Evolutionary conservation across 306 rosid species (phyloP), one percentile per base, ranked within the genome.

Genomic region (Sicyos edulis): DNA sequence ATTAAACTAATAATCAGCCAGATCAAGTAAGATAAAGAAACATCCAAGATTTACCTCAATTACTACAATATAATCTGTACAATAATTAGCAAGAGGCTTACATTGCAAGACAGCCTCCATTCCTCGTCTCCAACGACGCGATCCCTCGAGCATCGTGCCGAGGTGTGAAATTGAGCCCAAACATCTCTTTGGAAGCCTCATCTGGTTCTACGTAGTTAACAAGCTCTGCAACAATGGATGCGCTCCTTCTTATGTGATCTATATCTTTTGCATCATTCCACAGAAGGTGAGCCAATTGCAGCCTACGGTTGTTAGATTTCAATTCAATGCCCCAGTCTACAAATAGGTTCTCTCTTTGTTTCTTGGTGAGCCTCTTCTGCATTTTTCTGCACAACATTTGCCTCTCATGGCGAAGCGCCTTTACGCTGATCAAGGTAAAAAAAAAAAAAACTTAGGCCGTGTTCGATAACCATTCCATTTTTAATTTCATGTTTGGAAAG

Each of bases 81-180:
- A 45, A 21, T 5, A 15, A 68, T 68, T 68, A 68, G 73, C 24
- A 1, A 50, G 57, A 50, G n/a, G 22, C 42, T 68, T 50, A 68
- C 73, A 22, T 50, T 24, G 49, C 8, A 14, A 68, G 10, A 24
- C 37, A 68, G 29, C 21, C 19, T 50, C 49, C 55, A 13, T 24
- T 34, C 14, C 51, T 66, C 3, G 73, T 50, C 44, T 68, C 58
- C 44, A 50, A 68, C 47, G 69, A 57, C 34, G 21, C 0, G 54
- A 44, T 26, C 17, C 54, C 47, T 24, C 34, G 10, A 10, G 55
- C 21, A 22, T 45, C 24, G 11, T 2, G 76, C 0, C 42, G 3
- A 21, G 96, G 95, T n/a, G 89, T 79, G 79, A 95, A 91, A 85
- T 88, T 89, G 72, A 95, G 99, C 11, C 96, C 99, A 80, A 95